Base-by-base conservation (phyloP, 306 rosid species). In the Ceratonia siliqua region DNA sequence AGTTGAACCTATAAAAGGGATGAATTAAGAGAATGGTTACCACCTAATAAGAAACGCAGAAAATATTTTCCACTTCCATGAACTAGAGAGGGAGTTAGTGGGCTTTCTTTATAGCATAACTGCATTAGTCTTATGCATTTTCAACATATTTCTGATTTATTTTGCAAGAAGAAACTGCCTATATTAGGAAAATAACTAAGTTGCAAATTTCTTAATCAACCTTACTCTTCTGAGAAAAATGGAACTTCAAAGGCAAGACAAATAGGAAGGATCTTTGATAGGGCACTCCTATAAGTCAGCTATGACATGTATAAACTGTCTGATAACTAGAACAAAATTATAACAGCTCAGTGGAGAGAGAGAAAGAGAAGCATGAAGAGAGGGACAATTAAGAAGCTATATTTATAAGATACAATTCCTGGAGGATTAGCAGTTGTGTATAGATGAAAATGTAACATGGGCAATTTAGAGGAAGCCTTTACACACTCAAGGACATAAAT, bases 21-120 rank as follows among this genome's bases (percentile, higher is more conserved):
- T 28, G 62, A 52, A 50, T 61, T 17, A 62, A 32, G 68, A 57
- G 68, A 42, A 22, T 0, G 62, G 11, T 6, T 66, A 53, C 6
- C 38, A 63, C 68, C 58, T 62, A 54, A 54, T 27, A 63, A 42
- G 78, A 72, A 65, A 72, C 43, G 73, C 70, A 54, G 56, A 49
- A 27, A 64, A 70, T 11, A 50, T 38, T 41, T 21, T 41, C 61
- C 24, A 39, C 52, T 46, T 42, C 30, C 12, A 45, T 39, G 67
- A 69, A 50, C 72, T 52, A 52, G 2, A 27, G 42, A 59, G 58
- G 35, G 56, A 50, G 65, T 46, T 30, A 53, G 50, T 32, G 61
- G 6, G 49, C 48, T 38, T 70, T 27, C 57, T 62, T 70, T 64
- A 33, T 53, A 71, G 53, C 73, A 72, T 72, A 63, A n/a, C 53